A percentile compares a stretch with the other conserved stretches of the same genome.
phyloP scores from a whole-genome alignment of 495 filamentous ascomycete species.

The Trichocladium uniseriatum region DNA sequence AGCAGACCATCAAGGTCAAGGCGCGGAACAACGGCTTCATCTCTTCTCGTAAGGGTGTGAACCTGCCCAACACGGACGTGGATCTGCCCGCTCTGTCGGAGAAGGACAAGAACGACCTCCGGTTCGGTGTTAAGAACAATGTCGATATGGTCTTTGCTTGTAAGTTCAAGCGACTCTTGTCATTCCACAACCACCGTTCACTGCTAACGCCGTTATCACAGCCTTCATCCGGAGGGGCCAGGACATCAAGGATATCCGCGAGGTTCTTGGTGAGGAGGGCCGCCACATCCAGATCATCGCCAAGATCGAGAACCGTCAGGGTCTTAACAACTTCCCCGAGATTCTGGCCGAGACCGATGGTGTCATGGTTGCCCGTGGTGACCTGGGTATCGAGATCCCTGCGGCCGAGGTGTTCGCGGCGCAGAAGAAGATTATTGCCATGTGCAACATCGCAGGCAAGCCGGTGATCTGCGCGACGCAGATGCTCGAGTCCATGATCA shows the following conservation, averaged over 20 bases:
- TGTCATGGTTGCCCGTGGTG: conserved; percentile 99
- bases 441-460: conserved; percentile 99
- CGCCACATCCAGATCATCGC: conserved; percentile 98
- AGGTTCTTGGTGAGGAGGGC: conserved; percentile 84
- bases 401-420: conserved; percentile 97
- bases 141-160: conserved; percentile 98
- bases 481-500: conserved; percentile 95
- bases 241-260: conserved; percentile 86
- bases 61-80: conserved; percentile 96
- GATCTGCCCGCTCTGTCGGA: conserved; percentile 97
- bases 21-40: conserved; percentile 97
- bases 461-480: conserved; percentile 81
- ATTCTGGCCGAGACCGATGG: conserved; percentile 94
- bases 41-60: conserved; percentile 96
- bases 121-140: conserved; percentile 93
- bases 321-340: conserved; percentile 95
- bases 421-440: conserved; percentile 99
- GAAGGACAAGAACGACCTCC: conserved; percentile 89
- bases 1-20: conserved; percentile 72
- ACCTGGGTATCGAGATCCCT: conserved; percentile 96
- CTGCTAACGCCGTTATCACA: neutral
- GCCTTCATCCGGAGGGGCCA: conserved; percentile 87
- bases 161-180: conserved; percentile 2
- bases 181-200: neutral
- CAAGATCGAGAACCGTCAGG: conserved; percentile 99